phyloP scores from a whole-genome alignment of 2,329 filamentous ascomycete species.

The Penicillium sp. region DNA sequence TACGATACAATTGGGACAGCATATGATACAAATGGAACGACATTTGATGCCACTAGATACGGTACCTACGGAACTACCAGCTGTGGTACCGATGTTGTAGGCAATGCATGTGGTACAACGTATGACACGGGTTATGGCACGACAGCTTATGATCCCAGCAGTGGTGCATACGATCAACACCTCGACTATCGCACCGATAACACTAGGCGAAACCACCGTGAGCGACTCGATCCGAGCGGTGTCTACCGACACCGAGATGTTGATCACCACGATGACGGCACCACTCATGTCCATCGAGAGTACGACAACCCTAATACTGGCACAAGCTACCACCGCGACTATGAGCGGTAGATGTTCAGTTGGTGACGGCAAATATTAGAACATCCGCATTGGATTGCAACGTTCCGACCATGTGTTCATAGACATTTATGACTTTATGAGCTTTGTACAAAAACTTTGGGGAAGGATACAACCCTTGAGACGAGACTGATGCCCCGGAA shows the following conservation, averaged over 20 bases:
- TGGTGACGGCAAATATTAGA: neutral
- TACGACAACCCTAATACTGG: slow-evolving; percentile 40
- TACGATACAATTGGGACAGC: slow-evolving; percentile 29
- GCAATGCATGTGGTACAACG: slow-evolving; percentile 25
- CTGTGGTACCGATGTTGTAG: slow-evolving; percentile 19
- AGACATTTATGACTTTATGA: slow-evolving; percentile 18
- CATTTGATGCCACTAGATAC: slow-evolving; percentile 22
- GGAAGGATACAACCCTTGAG: neutral
- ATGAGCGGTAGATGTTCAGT: slow-evolving; percentile 28
- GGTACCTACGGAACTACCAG: slow-evolving; percentile 21
- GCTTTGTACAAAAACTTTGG: neutral
- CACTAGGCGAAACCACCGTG: slow-evolving; percentile 34
- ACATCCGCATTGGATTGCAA: neutral
- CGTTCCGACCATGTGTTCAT: neutral
- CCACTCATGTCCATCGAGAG: slow-evolving; percentile 35
- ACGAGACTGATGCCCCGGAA: neutral
- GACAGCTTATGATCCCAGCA: slow-evolving; percentile 30
- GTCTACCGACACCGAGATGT: slow-evolving; percentile 40
- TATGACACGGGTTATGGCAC: slow-evolving; percentile 33
- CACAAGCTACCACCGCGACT: slow-evolving; percentile 39
- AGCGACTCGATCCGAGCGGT: slow-evolving; percentile 34
- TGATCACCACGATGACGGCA: slow-evolving; percentile 35
- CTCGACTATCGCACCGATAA: slow-evolving; percentile 36
- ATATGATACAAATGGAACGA: slow-evolving; percentile 18
- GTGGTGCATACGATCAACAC: slow-evolving; percentile 39